Conservation (phyloP, 495 filamentous ascomycete genomes). For the Penicillium bovifimosum region DNA sequence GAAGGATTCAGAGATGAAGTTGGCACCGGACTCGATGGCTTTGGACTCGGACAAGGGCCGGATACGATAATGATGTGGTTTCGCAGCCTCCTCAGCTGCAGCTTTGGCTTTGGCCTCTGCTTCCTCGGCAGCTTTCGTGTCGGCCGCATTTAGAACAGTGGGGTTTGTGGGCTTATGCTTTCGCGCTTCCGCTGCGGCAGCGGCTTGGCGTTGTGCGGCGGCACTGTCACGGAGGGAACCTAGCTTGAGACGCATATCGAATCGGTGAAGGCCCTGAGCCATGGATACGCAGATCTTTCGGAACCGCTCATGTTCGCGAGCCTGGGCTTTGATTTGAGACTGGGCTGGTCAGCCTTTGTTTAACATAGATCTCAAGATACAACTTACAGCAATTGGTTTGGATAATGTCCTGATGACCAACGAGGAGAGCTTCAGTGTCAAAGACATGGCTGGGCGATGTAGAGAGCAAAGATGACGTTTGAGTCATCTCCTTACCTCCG, state of each 20-base stretch:
- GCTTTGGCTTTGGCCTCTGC: conserved; percentile 46
- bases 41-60: conserved; percentile 84
- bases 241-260: conserved; percentile 90
- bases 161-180: conserved; percentile 64
- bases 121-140: conserved; percentile 58
- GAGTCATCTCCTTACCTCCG: conserved; percentile 2
- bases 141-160: conserved; percentile 74
- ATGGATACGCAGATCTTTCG: conserved; percentile 64
- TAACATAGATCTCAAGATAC: conserved; percentile 29
- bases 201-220: conserved; percentile 48
- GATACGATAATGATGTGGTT: conserved; percentile 48
- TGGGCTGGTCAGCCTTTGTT: conserved; percentile 45
- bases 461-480: neutral
- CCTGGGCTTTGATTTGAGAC: conserved; percentile 92
- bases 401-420: conserved; percentile 63
- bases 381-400: conserved; percentile 64
- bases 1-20: conserved; percentile 88
- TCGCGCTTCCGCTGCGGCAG: conserved; percentile 43
- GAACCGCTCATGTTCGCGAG: conserved; percentile 89
- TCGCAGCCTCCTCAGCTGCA: conserved; percentile 43
- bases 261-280: conserved; percentile 81
- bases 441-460: conserved; percentile 35
- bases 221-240: conserved; percentile 77
- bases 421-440: conserved; percentile 66
- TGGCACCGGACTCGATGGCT: conserved; percentile 92